Evolutionary conservation across 1,284 basidiomycete genomes (phyloP).

Genomic region (Coniophora puteana): DNA sequence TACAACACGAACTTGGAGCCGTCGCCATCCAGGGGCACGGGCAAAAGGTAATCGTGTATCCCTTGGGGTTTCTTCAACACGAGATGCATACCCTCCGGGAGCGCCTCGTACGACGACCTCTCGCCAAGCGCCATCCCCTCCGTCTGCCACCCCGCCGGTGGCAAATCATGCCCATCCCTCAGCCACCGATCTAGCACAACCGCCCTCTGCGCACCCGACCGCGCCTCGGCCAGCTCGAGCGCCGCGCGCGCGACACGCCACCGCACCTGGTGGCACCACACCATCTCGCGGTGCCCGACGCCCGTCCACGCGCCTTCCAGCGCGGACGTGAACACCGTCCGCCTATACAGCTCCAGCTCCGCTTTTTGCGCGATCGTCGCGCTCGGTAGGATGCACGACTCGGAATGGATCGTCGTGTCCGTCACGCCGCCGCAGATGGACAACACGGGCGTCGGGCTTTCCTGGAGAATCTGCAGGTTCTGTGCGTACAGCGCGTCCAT

Average conservation of each 20-base stretch:
- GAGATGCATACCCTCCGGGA: slow-evolving; percentile 36
- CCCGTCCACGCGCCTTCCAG: slow-evolving; percentile 92
- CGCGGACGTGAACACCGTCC: slow-evolving; percentile 83
- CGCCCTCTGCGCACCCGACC: slow-evolving; percentile 20
- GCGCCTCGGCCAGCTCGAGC: slow-evolving; percentile 57
- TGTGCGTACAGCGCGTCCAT: slow-evolving; percentile 72
- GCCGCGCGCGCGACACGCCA: slow-evolving; percentile 81
- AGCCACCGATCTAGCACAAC: slow-evolving; percentile 59
- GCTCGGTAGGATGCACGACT: slow-evolving; percentile 73
- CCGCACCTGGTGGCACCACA: slow-evolving; percentile 98
- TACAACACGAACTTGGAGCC: slow-evolving; percentile 44
- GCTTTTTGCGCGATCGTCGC: too few species aligned
- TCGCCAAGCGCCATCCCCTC: slow-evolving; percentile 11
- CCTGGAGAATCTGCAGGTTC: slow-evolving; percentile 32
- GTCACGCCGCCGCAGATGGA: slow-evolving; percentile 92
- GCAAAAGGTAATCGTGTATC: slow-evolving; percentile 48
- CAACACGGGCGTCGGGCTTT: slow-evolving; percentile 62
- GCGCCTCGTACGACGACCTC: slow-evolving; percentile 28
- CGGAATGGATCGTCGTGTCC: slow-evolving; percentile 91
- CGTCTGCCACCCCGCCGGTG: slow-evolving; percentile 17
- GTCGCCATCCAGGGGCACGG: slow-evolving; percentile 27
- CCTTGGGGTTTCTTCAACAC: slow-evolving; percentile 40
- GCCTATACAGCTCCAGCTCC: too few species aligned
- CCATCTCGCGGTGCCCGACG: slow-evolving; percentile 94
- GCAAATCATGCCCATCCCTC: slow-evolving; percentile 50